Conservation (phyloP, 495 filamentous ascomycete species). For the Tetracladium setigerum region DNA sequence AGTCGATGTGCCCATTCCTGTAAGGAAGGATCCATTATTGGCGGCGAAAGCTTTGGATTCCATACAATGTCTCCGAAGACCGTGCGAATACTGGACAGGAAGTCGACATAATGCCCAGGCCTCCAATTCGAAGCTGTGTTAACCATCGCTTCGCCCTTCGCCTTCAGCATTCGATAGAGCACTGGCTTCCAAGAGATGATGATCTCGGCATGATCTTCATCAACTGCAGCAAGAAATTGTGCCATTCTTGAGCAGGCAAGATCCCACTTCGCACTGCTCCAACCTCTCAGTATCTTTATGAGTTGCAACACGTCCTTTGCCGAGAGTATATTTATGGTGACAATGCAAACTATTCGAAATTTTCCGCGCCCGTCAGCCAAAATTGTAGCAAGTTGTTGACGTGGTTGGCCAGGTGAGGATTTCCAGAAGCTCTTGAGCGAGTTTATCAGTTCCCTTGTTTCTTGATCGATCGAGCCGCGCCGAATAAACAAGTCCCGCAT, state of each 20-base stretch:
- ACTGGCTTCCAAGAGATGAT: not conserved
- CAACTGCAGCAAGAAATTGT: too few relatives aligned
- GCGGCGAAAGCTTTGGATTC: not conserved
- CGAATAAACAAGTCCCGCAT: not conserved
- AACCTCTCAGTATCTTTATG: too few relatives aligned
- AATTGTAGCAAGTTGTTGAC: not conserved
- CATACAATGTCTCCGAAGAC: not conserved
- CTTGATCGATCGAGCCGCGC: not conserved
- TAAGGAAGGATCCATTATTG: not conserved
- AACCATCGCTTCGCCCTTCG: not conserved
- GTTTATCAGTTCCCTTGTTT: not conserved
- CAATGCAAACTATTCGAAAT: too few relatives aligned
- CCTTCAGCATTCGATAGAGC: not conserved
- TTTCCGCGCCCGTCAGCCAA: not conserved
- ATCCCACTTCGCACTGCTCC: too few relatives aligned
- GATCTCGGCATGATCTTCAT: too few relatives aligned
- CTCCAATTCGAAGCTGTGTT: slow-evolving; percentile 3
- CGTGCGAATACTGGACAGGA: not conserved
- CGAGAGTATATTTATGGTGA: too few relatives aligned
- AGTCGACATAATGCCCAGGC: not conserved
- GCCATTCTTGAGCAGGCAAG: too few relatives aligned
- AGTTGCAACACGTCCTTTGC: too few relatives aligned
- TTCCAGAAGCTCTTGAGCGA: not conserved
- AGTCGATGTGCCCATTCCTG: slow-evolving; percentile 3
- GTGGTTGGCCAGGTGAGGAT: not conserved